Percentiles rank a stretch among this genome's conserved stretches.
phyloP scores from a whole-genome alignment of 2,329 filamentous ascomycete species.

The Aspergillus arachidicola region DNA sequence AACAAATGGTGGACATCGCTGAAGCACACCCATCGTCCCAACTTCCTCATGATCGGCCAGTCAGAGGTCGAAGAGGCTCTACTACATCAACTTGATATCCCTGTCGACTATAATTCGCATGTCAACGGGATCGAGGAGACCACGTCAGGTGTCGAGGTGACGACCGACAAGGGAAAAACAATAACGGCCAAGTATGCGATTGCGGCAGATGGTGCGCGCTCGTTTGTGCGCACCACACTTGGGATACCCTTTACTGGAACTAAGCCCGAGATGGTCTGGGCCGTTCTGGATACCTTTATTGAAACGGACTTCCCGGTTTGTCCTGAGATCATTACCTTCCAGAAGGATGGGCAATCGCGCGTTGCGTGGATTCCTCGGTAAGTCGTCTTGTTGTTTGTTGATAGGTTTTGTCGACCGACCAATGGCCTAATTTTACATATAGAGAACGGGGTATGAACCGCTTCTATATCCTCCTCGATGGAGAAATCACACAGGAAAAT shows the following conservation, averaged over 20 bases:
- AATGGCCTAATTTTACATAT: not conserved
- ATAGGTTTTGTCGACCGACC: not conserved
- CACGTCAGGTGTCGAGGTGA: not conserved
- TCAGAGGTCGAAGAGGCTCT: conserved; percentile 5
- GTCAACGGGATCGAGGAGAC: not conserved
- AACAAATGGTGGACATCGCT: conserved; percentile 11
- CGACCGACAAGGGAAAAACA: not conserved
- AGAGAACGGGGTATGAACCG: conserved; percentile 6
- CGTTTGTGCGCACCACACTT: conserved; percentile 2
- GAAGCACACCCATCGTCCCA: conserved; percentile 8
- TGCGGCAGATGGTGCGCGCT: conserved; percentile 8
- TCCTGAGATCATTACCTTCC: conserved; percentile 8
- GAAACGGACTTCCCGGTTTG: conserved; percentile 4
- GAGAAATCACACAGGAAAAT: conserved; percentile 4
- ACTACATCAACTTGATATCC: not conserved
- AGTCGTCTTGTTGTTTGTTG: not conserved
- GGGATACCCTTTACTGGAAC: conserved; percentile 7
- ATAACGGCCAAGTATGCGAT: conserved; percentile 4
- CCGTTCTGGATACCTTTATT: conserved; percentile 4
- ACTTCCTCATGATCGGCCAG: conserved; percentile 11
- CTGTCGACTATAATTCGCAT: not conserved
- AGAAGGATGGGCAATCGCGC: conserved; percentile 4
- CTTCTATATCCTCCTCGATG: conserved; percentile 5
- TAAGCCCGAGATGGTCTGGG: conserved; percentile 12
- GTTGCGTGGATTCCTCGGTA: conserved; percentile 10